Evolutionary conservation across 148 eudicot species (phyloP), one percentile per base, ranked within the genome.

Genomic region (Camellia granthamiana): DNA sequence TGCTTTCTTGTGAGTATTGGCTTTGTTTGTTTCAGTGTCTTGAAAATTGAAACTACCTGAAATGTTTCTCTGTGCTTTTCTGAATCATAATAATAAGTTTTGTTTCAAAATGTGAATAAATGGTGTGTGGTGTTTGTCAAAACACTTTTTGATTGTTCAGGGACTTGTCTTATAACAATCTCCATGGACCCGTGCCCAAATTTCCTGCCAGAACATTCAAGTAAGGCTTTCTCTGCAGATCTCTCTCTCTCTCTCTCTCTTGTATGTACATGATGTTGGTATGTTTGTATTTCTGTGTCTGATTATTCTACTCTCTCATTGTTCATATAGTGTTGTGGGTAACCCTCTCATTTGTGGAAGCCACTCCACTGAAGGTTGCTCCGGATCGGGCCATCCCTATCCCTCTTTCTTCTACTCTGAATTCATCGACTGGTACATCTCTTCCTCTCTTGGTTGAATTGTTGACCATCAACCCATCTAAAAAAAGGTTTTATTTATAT

Each of bases 91-190:
- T 66, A 43, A 43, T 30, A 81, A 14, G 2, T 66, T 65, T 74
- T 58, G 5, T 3, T 74, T 62, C 21, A 43, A 18, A 41, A 15
- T 77, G 74, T 71, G 77, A 79, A 78, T 56, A 38, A 78, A 70
- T 56, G 75, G 71, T 69, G 5, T 80, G 10, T 80, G n/a, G 80
- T 72, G 46, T 81, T 72, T 65, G 74, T 78, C 65, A 82, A 61
- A 61, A 38, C 47, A 56, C 46, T 78, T 51, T 72, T 67, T 82
- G 66, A 54, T 66, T 38, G 46, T 77, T 64, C 85, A 96, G 99
- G 94, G 99, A 96, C 83, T 90, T 96, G 93, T 96, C 99, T 44
- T 94, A 70, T 78, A 94, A 96, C 89, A 96, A 94, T 91, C 98
- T 96, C 60, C 91, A 94, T 87, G 92, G 95, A 81, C 97, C 98